Conservation (phyloP, 257 asterid species). For the Fraxinus pennsylvanica region DNA sequence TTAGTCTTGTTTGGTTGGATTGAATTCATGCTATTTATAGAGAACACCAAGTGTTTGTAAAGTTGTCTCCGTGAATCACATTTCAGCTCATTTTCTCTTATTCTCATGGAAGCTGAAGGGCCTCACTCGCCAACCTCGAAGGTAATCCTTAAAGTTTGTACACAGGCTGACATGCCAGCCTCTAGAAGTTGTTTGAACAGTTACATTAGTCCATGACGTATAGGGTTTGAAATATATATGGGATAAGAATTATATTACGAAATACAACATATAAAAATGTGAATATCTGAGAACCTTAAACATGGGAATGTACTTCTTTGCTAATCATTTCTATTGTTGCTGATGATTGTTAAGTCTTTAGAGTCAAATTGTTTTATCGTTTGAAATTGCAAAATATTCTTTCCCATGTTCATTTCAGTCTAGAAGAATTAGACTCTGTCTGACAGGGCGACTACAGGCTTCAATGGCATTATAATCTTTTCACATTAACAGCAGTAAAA, state of each 20-base stretch:
- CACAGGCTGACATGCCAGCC: neutral
- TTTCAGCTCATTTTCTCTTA: neutral
- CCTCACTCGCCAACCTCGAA: slow-evolving; percentile 23
- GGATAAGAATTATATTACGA: neutral
- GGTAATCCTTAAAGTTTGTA: slow-evolving; percentile 24
- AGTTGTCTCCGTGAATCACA: slow-evolving; percentile 6
- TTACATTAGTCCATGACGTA: neutral
- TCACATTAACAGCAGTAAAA: neutral
- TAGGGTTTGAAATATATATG: too few relatives aligned
- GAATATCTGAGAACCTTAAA: neutral
- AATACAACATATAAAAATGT: neutral
- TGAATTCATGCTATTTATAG: slow-evolving; percentile 4
- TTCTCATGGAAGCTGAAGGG: slow-evolving; percentile 31
- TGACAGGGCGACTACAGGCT: neutral
- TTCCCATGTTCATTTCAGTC: neutral
- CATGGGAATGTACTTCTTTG: neutral
- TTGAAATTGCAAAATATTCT: neutral
- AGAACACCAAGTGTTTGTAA: slow-evolving; percentile 28
- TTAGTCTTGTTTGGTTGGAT: slow-evolving; percentile 13
- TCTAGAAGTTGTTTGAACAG: neutral
- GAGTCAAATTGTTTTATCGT: neutral
- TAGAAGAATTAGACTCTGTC: neutral
- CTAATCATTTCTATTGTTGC: neutral
- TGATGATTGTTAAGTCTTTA: neutral
- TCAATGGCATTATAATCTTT: neutral